Evolutionary conservation across 331 rosid genomes (phyloP), one percentile per base, ranked within the genome.

Genomic region (Erythrophleum ivorense): DNA sequence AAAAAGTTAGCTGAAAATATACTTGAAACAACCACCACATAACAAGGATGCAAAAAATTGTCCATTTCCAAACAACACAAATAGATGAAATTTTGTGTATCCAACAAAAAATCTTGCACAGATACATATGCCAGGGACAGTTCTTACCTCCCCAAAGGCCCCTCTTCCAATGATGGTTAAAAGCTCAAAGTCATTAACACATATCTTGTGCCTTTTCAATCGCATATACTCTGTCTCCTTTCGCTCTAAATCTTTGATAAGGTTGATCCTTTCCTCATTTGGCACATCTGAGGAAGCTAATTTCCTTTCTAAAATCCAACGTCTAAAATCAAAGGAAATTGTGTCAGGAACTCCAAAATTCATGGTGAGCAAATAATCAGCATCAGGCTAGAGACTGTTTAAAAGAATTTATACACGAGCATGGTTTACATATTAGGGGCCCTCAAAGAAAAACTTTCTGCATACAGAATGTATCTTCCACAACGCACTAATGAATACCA

Each of bases 211-310:
- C 91, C 99, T 92, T 87, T 92, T 96, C 72, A 96, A 90, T 79
- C 99, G 91, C 97, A 96, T 96, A 80, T 91, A 96, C 77, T 96
- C 99, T 29, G 99, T 96, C 86, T 96, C 99, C 86, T 96, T 96
- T 83, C 91, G 87, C 86, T 96, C 99, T 83, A 96, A 91, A 84
- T 96, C 99, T 89, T 92, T 96, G 83, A 96, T 96, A 77, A 94
- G 91, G 86, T 87, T 92, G 86, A 88, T 80, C 60, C 93, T 94
- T 76, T 94, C 99, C 81, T 96, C 99, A 71, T 88, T 89, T 38
- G 99, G 98, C 81, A 92, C 99, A 64, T 94, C 97, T 8, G 98
- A 94, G 69, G 98, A 90, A 65, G 98, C 99, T 78, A 96, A 85
- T 81, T 78, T 90, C 81, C 94, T 88, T 88, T 96, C 99, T 87